Base-by-base conservation (phyloP, 2,329 filamentous ascomycete genomes). In the Myriosclerotinia curreyana region DNA sequence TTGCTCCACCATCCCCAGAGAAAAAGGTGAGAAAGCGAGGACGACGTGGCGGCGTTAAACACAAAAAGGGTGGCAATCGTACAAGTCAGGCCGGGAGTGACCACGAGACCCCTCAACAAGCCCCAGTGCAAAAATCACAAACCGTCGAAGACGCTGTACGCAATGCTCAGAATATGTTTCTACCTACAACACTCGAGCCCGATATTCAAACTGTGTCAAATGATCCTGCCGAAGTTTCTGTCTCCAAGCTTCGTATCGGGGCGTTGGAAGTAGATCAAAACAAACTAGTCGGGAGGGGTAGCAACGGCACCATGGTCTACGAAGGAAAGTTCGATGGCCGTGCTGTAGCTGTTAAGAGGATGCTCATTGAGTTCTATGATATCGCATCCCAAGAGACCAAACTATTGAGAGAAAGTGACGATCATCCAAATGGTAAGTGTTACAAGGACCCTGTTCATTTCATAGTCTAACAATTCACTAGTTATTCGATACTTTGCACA, bases 401-500 rank as follows among this genome's bases (percentile, higher is more conserved):
- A 66, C 81, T 98, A 60, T 79, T 99, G 14, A 85, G 96, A 66
- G 92, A 97, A 75, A 97, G 93, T 73, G 95, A 99, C 70, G 91
- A 97, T 71, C 95, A 99, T 73, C 88, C 90, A 15, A 98, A 99
- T 75, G 85, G 84, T 86, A 79, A 67, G 77, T 70, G 28, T 25
- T 53, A 22, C 28, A 51, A 11, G n/a, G 22, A 54, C 9, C 48
- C 44, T 8, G 9, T 25, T 46, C 1, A 20, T 22, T 28, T 20
- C 34, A 52, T 38, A 60, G 66, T 60, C 71, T 77, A 73, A 78
- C 61, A 20, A 31, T 34, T 11, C 28, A 38, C 5, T 64, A 87
- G 94, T 99, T 50, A 96, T 99, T 69, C 91, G 94, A 48, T 99
- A 99, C 74, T 97, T 92, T 73, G 92, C 93, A 56, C 93, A 96